Conservation (phyloP, 345 rosid genomes). For the Populus alba region DNA sequence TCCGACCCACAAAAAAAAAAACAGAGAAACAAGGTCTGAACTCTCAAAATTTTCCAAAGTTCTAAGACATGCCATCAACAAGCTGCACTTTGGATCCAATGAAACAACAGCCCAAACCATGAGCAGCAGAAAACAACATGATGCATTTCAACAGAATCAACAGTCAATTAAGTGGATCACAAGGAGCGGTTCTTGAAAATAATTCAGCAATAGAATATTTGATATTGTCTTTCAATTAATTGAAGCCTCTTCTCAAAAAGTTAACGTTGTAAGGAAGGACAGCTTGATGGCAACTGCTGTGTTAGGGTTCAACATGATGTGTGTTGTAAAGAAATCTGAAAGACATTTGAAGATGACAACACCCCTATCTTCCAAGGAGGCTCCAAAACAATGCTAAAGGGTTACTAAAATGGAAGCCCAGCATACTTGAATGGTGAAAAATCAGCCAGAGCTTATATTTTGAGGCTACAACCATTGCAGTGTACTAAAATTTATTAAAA, state of each 20-base stretch:
- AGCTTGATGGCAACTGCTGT: not conserved
- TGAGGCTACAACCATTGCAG: not conserved
- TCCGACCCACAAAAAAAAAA: not conserved
- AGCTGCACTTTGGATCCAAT: not conserved
- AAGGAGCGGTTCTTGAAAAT: not conserved
- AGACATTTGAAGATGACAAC: not conserved
- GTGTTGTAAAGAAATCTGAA: not conserved
- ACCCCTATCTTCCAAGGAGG: not conserved
- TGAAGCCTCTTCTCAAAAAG: not conserved
- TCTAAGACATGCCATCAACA: not conserved
- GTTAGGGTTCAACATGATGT: not conserved
- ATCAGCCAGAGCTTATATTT: not conserved
- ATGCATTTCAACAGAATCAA: not conserved
- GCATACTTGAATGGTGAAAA: not conserved
- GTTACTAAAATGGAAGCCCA: not conserved
- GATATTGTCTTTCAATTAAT: not conserved
- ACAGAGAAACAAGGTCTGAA: not conserved
- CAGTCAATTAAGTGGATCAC: not conserved
- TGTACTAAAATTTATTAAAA: not conserved
- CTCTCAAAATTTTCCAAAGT: not conserved
- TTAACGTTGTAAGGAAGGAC: not conserved
- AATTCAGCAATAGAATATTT: not conserved
- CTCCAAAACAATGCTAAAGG: not conserved
- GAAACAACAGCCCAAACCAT: not conserved
- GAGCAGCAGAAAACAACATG: not conserved